Percentiles rank a stretch among this genome's conserved stretches.
Conservation (phyloP, 352 stramenopile genomes). For the Elongisporangium anandrum region DNA sequence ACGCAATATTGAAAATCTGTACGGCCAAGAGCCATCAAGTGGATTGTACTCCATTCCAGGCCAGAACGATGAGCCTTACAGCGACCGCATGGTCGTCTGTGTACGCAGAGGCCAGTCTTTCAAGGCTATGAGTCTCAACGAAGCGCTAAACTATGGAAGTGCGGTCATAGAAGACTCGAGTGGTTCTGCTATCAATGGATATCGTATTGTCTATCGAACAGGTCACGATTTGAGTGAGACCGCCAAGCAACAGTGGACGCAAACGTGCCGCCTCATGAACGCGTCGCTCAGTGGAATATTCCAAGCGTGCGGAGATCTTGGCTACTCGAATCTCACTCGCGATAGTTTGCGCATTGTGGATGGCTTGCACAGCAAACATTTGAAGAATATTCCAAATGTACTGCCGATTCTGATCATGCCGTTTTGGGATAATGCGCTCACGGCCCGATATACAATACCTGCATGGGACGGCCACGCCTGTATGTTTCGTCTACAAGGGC, state of each 20-base stretch:
- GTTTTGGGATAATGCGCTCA: constrained; percentile 29
- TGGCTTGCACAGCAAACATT: constrained; percentile 9
- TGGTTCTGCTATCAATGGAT: not conserved
- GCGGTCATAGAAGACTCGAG: not conserved
- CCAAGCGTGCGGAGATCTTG: not conserved
- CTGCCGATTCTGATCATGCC: constrained; percentile 42
- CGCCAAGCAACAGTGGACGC: not conserved
- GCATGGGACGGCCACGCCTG: constrained; percentile 31
- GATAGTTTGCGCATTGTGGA: constrained; percentile 24
- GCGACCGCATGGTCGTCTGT: not conserved
- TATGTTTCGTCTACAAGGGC: constrained; percentile 31
- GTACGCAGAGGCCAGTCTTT: not conserved
- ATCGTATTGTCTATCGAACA: not conserved
- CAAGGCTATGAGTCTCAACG: not conserved
- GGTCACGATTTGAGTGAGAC: not conserved
- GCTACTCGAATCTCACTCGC: constrained; percentile 1
- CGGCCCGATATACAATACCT: constrained; percentile 24
- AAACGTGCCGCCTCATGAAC: constrained; percentile 2
- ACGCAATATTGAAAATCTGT: no score
- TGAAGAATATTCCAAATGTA: constrained; percentile 21
- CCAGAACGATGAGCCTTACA: not conserved
- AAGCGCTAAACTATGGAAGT: not conserved
- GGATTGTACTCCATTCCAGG: not conserved
- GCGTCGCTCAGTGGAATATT: not conserved
- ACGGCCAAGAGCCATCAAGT: not conserved